Conservation (phyloP, 208 protist species). For the Trypanosoma caninum region DNA sequence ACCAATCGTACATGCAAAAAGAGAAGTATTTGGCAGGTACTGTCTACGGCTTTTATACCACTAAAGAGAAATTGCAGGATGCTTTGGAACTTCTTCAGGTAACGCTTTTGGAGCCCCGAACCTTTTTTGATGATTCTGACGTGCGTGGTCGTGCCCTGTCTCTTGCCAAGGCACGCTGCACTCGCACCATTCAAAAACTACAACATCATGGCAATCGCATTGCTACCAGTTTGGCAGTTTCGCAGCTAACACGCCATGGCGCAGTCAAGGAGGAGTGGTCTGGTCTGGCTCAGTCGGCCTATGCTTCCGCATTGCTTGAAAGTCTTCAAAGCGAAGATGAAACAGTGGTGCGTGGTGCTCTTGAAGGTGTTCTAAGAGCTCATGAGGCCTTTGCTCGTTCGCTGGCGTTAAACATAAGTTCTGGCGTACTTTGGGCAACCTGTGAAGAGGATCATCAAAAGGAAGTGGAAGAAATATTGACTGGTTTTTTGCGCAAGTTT, state of each 20-base stretch:
- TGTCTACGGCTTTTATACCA: constrained; percentile 83
- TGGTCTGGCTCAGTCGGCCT: constrained; percentile 64
- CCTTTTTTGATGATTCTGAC: constrained; percentile 48
- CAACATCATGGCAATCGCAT: constrained; percentile 68
- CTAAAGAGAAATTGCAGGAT: constrained; percentile 69
- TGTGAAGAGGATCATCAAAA: constrained; percentile 61
- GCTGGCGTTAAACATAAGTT: constrained; percentile 45
- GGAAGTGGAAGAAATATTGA: constrained; percentile 54
- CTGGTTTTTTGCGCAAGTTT: constrained; percentile 41
- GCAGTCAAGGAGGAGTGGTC: constrained; percentile 67
- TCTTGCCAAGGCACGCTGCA: constrained; percentile 64
- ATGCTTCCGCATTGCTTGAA: constrained; percentile 65
- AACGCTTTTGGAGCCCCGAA: constrained; percentile 70
- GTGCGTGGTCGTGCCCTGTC: constrained; percentile 72
- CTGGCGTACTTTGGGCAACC: constrained; percentile 74
- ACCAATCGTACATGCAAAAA: constrained; percentile 60
- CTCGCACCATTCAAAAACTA: constrained; percentile 59
- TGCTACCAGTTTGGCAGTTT: constrained; percentile 60
- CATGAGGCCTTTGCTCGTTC: constrained; percentile 36
- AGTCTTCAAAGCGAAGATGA: constrained; percentile 56
- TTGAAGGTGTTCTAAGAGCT: constrained; percentile 38
- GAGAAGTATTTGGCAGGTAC: constrained; percentile 63
- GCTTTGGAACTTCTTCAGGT: constrained; percentile 69
- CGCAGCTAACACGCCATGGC: constrained; percentile 52
- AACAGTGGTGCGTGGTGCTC: constrained; percentile 8